A percentile compares a stretch with the other conserved stretches of the same genome.
phyloP scores from a whole-genome alignment of 129 eudicot genomes.

The Artemisia argyi region DNA sequence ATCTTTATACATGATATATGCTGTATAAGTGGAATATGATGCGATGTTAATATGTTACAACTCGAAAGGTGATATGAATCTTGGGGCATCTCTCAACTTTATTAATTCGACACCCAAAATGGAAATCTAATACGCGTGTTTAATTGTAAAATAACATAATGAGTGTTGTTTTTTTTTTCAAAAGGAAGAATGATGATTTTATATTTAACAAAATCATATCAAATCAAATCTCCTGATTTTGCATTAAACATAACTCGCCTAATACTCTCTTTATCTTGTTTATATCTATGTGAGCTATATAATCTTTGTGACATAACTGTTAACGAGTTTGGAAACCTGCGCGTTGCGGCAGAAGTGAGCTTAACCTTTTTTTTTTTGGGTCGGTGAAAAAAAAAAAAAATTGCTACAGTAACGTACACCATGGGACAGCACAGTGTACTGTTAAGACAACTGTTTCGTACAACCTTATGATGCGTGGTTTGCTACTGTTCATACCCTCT shows the following conservation, averaged over 20 bases:
- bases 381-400: too few relatives aligned
- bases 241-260: background rate
- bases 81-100: background rate
- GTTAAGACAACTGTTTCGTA: too few relatives aligned
- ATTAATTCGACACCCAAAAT: background rate
- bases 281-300: too few relatives aligned
- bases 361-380: too few relatives aligned
- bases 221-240: background rate
- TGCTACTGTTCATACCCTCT: too few relatives aligned
- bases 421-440: too few relatives aligned
- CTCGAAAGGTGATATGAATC: slow-evolving; percentile 9
- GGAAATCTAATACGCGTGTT: slow-evolving; percentile 2
- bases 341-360: too few relatives aligned
- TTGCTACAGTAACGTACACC: too few relatives aligned
- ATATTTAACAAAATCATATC: background rate
- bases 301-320: background rate
- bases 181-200: background rate
- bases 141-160: background rate
- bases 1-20: background rate
- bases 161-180: background rate
- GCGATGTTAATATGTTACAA: background rate
- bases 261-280: too few relatives aligned
- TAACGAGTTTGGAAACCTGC: too few relatives aligned
- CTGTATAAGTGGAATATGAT: background rate
- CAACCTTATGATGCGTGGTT: too few relatives aligned